Base-by-base conservation (phyloP, 768 basidiomycete genomes). In the Calocybe gangraenosa region DNA sequence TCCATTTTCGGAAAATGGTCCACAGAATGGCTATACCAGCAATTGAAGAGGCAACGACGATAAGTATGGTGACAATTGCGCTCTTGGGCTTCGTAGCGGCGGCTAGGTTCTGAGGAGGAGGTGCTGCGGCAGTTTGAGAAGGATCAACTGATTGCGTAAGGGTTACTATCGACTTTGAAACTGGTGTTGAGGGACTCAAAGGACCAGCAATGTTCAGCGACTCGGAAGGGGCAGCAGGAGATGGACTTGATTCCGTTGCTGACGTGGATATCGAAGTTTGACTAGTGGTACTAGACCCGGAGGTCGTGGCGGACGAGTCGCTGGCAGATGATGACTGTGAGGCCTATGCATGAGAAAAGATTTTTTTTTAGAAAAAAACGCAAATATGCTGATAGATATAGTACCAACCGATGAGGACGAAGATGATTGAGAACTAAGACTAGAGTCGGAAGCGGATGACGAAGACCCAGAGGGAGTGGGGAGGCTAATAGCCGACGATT, bases 1-100 rank as follows among this genome's bases (percentile, higher is more conserved):
- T 91, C 86, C 88, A 92, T 65, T 92, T 92, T 69, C 91, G 84
- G 73, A 92, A 87, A 58, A 91, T 67, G 38, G 90, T 93, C 91
- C 91, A 94, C 51, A 85, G 71, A 54, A 92, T 80, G 46, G 76
- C 75, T 41, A 84, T 59, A 22, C 75, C 84, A 41, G 80, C 91
- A 34, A 92, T 55, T 37, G 73, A 79, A 5, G 83, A 73, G 3
- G 78, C 91, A 41, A 88, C 70, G 40, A 78, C 76, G 56, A 90
- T 84, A 54, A 93, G 67, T 34, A 80, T 72, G 14, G 82, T 88
- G 43, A 78, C 64, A 3, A 77, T 68, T 25, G 64, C 71, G 47
- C 63, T 67, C 49, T 69, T 69, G 10, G 58, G 58, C 30, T 64
- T 50, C 19, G 60, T 47, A 2, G 58, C 50, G 14, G 58, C 56